A percentile compares a stretch with the other conserved stretches of the same genome.
phyloP scores from a whole-genome alignment of 75 land plant species.

The Adiantum capillusveneris region DNA sequence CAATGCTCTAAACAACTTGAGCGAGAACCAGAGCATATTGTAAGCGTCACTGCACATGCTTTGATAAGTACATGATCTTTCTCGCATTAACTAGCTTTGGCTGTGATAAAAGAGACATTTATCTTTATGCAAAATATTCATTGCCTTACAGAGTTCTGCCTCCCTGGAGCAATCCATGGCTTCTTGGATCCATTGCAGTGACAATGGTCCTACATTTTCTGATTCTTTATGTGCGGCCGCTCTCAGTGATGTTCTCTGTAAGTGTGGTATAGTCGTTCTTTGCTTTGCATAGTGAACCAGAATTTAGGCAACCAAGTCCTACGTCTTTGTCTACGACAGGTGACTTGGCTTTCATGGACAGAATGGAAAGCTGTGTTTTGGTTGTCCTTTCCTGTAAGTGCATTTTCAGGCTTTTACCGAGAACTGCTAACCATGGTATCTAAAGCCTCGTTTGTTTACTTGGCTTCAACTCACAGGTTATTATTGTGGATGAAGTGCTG shows the following conservation, averaged over 20 bases:
- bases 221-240: slow-evolving; percentile 72
- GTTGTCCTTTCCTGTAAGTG: slow-evolving; percentile 96
- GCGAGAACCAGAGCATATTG: slow-evolving; percentile 97
- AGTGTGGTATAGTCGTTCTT: slow-evolving; percentile 15
- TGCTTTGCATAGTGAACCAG: not conserved
- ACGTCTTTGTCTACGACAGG: slow-evolving; percentile 37
- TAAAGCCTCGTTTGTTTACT: not conserved
- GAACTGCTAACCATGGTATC: not conserved
- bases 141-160: slow-evolving; percentile 55
- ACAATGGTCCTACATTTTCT: slow-evolving; percentile 85
- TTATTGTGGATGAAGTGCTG: slow-evolving; percentile 81
- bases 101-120: no score
- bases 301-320: no score
- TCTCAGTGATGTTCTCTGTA: slow-evolving; percentile 87
- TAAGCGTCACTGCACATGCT: slow-evolving; percentile 30
- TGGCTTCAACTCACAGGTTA: slow-evolving; percentile 47
- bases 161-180: slow-evolving; percentile 98
- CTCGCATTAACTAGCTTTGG: no score
- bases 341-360: slow-evolving; percentile 63
- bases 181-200: slow-evolving; percentile 67
- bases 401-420: not conserved
- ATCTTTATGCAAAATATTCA: not conserved
- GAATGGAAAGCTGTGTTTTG: slow-evolving; percentile 80
- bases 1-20: slow-evolving; percentile 94
- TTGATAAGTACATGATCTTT: no score